Evolutionary conservation across 1,284 basidiomycete species (phyloP).

Genomic region (Afroboletus lepidellus): DNA sequence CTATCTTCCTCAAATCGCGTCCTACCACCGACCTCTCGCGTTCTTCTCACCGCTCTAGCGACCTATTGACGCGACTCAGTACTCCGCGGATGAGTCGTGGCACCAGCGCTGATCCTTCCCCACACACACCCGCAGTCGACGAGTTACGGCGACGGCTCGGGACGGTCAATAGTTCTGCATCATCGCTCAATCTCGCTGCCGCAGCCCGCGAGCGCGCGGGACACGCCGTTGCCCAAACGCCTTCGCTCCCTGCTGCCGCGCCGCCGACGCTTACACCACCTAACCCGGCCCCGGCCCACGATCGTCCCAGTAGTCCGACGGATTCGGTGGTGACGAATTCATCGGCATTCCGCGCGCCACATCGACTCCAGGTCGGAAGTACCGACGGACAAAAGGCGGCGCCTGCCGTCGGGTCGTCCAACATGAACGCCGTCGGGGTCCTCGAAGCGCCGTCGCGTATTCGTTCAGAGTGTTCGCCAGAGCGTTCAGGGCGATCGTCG

Average conservation of each 20-base stretch:
- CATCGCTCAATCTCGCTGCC: conserved; percentile 52
- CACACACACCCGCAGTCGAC: conserved; percentile 58
- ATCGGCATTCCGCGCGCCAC: conserved; percentile 53
- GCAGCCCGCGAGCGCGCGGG: conserved; percentile 45
- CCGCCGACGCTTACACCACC: conserved; percentile 34
- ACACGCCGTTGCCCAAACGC: conserved; percentile 30
- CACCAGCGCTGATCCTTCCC: conserved; percentile 44
- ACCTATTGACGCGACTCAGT: conserved; percentile 40
- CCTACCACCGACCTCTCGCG: conserved; percentile 40
- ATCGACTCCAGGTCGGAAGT: conserved; percentile 63
- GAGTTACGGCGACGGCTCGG: conserved; percentile 71
- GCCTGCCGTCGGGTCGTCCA: conserved; percentile 79
- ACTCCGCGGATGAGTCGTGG: conserved; percentile 47
- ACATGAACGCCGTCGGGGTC: conserved; percentile 72
- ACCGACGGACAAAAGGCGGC: conserved; percentile 78
- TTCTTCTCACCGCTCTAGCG: conserved; percentile 34
- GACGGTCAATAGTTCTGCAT: conserved; percentile 65
- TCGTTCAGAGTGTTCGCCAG: conserved; percentile 59
- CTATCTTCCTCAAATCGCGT: conserved; percentile 81
- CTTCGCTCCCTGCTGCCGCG: conserved; percentile 28
- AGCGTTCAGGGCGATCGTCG: conserved; percentile 67
- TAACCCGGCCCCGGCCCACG: conserved; percentile 36
- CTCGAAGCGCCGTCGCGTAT: conserved; percentile 69
- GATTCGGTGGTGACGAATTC: conserved; percentile 71
- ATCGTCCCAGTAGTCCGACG: conserved; percentile 67